These are phyloP conservation scores for Apiospora arundinis DNA, from an alignment of 2,329 filamentous ascomycete species.

Conservation along the genomic window DNA sequence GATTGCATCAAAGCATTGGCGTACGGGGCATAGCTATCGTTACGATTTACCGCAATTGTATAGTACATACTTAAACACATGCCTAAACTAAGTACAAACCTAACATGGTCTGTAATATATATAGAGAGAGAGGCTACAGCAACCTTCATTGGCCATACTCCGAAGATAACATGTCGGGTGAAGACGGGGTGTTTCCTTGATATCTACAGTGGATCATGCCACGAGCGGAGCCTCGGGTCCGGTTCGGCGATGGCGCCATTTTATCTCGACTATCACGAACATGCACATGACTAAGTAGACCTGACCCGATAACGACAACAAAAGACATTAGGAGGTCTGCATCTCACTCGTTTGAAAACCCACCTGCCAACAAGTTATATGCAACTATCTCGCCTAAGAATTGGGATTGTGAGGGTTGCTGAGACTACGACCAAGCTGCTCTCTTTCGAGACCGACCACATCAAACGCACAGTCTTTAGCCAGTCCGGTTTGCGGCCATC, in stretches of 20 bases:
- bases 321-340: neutral
- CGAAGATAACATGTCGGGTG: conserved; percentile 1
- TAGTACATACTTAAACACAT: conserved; percentile 4
- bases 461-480: neutral
- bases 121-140: neutral
- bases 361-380: neutral
- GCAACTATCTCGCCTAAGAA: neutral
- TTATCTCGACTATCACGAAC: neutral
- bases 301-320: neutral
- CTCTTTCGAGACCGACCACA: neutral
- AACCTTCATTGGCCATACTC: neutral
- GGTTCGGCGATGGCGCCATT: conserved; percentile 20
- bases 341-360: neutral
- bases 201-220: conserved; percentile 12
- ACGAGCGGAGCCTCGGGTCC: conserved; percentile 11
- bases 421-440: neutral
- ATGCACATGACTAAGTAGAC: neutral
- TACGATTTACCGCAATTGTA: conserved; percentile 11
- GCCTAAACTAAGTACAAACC: neutral
- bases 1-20: conserved; percentile 19
- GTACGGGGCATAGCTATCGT: conserved; percentile 14
- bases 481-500: neutral
- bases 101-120: neutral
- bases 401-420: neutral
- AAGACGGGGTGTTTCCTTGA: conserved; percentile 13